These are phyloP conservation scores for Camelina sativa DNA, from an alignment of 345 rosid genomes.

Conservation along the genomic window DNA sequence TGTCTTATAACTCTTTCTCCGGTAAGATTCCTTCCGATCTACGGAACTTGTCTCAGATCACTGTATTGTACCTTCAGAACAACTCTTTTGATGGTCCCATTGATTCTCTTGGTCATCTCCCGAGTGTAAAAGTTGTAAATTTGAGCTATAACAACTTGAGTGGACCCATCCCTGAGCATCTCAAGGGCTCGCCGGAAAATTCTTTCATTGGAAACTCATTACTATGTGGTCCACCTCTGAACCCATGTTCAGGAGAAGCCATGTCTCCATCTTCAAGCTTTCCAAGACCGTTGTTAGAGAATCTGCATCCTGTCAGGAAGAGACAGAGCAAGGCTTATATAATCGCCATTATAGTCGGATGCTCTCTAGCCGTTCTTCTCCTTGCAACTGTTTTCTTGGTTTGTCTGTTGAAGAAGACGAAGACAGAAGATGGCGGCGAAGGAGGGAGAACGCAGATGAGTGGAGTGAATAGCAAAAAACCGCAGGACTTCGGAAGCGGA, in stretches of 20 bases:
- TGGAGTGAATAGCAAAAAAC: constrained; percentile 50
- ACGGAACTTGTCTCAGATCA: constrained; percentile 51
- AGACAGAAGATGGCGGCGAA: constrained; percentile 27
- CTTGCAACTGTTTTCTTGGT: constrained; percentile 45
- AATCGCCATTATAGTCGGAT: constrained; percentile 55
- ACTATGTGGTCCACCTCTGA: constrained; percentile 66
- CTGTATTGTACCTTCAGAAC: constrained; percentile 54
- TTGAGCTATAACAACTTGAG: constrained; percentile 64
- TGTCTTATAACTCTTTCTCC: constrained; percentile 69
- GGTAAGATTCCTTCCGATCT: constrained; percentile 53
- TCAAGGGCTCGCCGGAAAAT: constrained; percentile 51
- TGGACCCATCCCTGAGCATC: constrained; percentile 67
- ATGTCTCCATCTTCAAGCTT: constrained; percentile 44
- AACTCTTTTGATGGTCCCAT: constrained; percentile 61
- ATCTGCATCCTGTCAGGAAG: constrained; percentile 36
- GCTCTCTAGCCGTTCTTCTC: constrained; percentile 51
- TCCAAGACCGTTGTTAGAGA: constrained; percentile 45
- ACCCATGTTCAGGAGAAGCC: constrained; percentile 44
- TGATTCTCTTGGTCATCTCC: constrained; percentile 53
- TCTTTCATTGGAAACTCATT: constrained; percentile 66
- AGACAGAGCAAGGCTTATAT: constrained; percentile 54
- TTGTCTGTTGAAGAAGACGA: constrained; percentile 51
- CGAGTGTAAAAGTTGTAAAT: constrained; percentile 58
- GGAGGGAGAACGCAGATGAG: constrained; percentile 48
- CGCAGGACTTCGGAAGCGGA: constrained; percentile 82